These are phyloP conservation scores for Petunia axillaris DNA, from an alignment of 257 asterid genomes.

Conservation along the genomic window DNA sequence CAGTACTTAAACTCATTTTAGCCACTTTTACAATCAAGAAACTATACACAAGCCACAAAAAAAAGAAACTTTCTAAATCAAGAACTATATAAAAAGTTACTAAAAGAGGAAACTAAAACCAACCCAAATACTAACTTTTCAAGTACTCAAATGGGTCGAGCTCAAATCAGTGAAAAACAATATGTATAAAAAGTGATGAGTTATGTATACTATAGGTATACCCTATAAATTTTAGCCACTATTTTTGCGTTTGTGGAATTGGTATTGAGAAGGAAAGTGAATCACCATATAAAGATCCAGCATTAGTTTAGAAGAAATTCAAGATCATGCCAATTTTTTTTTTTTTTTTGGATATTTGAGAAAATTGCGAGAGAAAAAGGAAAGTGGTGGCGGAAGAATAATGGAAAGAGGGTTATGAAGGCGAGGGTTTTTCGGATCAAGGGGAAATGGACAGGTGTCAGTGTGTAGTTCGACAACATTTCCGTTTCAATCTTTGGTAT, in stretches of 20 bases:
- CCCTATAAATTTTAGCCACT: not conserved
- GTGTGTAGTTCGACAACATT: not conserved
- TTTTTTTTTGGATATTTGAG: not conserved
- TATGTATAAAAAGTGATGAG: not conserved
- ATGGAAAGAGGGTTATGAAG: conserved; percentile 22
- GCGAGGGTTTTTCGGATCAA: not conserved
- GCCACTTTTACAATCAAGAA: conserved; percentile 57
- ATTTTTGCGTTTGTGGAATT: conserved; percentile 65
- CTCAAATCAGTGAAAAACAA: conserved; percentile 39
- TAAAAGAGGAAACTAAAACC: conserved; percentile 22
- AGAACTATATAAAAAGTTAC: not conserved
- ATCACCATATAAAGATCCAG: conserved; percentile 45
- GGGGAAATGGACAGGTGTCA: not conserved
- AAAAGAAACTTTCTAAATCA: not conserved
- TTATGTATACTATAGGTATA: not conserved
- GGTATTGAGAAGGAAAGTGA: conserved; percentile 67
- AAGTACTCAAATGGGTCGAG: conserved; percentile 35
- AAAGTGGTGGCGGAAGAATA: conserved; percentile 36
- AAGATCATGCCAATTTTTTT: conserved; percentile 41
- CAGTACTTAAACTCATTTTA: conserved; percentile 81
- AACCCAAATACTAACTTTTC: conserved; percentile 29
- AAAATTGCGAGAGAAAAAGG: conserved; percentile 27
- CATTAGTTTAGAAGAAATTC: conserved; percentile 25
- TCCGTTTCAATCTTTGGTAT: not conserved
- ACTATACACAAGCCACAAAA: no score